phyloP scores from a whole-genome alignment of 768 basidiomycete genomes.

The Xerocomus spinulosus region DNA sequence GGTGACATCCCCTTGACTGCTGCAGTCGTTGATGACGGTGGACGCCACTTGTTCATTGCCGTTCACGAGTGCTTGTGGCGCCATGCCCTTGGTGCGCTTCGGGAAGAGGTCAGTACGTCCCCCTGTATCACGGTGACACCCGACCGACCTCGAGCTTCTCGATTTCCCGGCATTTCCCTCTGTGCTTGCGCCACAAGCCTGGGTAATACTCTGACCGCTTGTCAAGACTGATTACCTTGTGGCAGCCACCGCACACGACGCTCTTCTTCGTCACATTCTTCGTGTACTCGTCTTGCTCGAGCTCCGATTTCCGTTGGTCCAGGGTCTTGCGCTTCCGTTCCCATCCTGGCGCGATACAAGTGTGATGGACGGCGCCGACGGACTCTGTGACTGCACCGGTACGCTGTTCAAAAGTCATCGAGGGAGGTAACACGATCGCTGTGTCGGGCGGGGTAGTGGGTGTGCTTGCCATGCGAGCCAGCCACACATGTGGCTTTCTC shows the following conservation, averaged over 20 bases:
- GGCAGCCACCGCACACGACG: constrained; percentile 29
- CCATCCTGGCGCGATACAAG: constrained; percentile 16
- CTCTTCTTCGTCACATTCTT: constrained; percentile 21
- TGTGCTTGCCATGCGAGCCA: constrained; percentile 8
- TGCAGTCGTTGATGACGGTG: neutral
- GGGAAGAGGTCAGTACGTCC: constrained; percentile 12
- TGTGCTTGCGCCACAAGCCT: constrained; percentile 33
- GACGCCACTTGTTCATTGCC: constrained; percentile 1
- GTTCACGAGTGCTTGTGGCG: neutral
- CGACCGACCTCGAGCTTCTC: constrained; percentile 25
- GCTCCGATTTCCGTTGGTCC: constrained; percentile 23
- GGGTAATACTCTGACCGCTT: constrained; percentile 34
- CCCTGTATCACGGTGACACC: neutral
- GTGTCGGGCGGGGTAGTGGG: constrained; percentile 12
- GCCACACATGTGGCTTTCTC: constrained; percentile 14
- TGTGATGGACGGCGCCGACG: neutral
- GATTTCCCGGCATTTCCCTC: constrained; percentile 24
- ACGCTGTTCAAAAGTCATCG: neutral
- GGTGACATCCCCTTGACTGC: neutral
- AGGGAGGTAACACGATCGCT: constrained; percentile 8
- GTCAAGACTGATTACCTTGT: constrained; percentile 31
- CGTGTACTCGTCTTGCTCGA: constrained; percentile 29
- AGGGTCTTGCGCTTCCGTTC: constrained; percentile 29
- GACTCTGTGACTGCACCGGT: constrained; percentile 2
- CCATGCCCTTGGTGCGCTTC: constrained; percentile 14